Evolutionary conservation across 2,329 filamentous ascomycete species (phyloP).

Genomic region (Fusarium heterosporum): DNA sequence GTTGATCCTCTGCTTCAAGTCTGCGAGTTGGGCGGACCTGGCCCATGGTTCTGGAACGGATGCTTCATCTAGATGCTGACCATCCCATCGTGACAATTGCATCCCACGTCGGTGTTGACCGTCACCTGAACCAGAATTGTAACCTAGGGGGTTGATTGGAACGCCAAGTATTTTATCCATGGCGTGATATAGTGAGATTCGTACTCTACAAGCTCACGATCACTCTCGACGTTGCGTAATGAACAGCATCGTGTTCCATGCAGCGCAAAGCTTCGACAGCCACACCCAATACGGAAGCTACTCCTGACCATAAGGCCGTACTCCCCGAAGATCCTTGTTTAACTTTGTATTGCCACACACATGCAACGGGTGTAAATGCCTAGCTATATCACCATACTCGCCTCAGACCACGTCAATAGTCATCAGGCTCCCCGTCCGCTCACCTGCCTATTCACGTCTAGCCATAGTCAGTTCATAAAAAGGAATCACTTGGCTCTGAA

Average conservation of each 20-base stretch:
- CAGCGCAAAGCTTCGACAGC: conserved; percentile 1
- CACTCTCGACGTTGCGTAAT: conserved; percentile 7
- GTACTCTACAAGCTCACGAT: conserved; percentile 1
- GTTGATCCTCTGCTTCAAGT: neutral
- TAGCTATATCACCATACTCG: conserved; percentile 28
- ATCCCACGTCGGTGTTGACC: conserved; percentile 1
- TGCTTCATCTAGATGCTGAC: neutral
- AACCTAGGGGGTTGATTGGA: neutral
- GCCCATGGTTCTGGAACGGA: neutral
- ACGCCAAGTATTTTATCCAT: neutral
- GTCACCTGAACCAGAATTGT: neutral
- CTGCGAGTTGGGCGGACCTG: neutral
- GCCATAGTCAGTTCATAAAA: conserved; percentile 8
- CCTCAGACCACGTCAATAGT: conserved; percentile 21
- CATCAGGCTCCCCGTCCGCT: conserved; percentile 2
- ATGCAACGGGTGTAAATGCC: neutral
- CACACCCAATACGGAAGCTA: conserved; percentile 1
- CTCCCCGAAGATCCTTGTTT: conserved; percentile 33
- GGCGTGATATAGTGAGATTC: conserved; percentile 21
- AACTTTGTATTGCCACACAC: neutral
- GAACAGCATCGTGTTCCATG: neutral
- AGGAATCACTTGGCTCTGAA: conserved; percentile 12
- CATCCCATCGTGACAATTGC: conserved; percentile 4
- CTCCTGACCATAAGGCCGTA: conserved; percentile 30
- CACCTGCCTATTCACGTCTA: conserved; percentile 36